phyloP scores from a whole-genome alignment of 2,329 filamentous ascomycete genomes.

The Onygenales sp. region DNA sequence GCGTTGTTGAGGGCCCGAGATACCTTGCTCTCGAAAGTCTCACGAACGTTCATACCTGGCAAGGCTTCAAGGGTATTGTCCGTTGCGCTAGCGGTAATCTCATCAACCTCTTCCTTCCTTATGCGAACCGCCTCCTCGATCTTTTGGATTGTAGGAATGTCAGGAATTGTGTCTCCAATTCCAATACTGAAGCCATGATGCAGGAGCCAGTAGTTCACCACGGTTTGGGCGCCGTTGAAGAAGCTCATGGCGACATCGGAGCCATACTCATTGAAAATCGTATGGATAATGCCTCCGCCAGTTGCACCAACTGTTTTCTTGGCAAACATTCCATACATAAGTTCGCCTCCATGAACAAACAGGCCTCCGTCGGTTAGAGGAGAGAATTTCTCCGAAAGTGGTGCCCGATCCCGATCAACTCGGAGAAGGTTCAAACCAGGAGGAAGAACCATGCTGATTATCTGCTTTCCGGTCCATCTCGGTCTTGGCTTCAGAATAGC shows the following conservation, averaged over 20 bases:
- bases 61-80: conserved; percentile 82
- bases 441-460: conserved; percentile 88
- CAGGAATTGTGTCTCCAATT: conserved; percentile 95
- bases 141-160: conserved; percentile 70
- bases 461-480: conserved; percentile 96
- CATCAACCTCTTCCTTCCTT: conserved; percentile 71
- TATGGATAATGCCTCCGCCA: conserved; percentile 84
- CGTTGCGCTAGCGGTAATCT: conserved; percentile 68
- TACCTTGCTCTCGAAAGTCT: conserved; percentile 96
- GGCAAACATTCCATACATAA: conserved; percentile 81
- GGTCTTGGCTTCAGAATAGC: conserved; percentile 90
- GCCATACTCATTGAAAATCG: conserved; percentile 92
- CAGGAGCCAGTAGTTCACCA: conserved; percentile 94
- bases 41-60: conserved; percentile 96
- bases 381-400: conserved; percentile 43
- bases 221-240: conserved; percentile 89
- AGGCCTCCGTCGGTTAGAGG: conserved; percentile 68
- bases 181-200: conserved; percentile 97
- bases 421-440: conserved; percentile 70
- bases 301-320: conserved; percentile 94
- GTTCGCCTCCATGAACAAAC: conserved; percentile 73
- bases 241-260: conserved; percentile 80
- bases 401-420: conserved; percentile 51
- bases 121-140: conserved; percentile 73
- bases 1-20: conserved; percentile 89